These are phyloP conservation scores for Hanseniaspora thailandica DNA, from an alignment of 805 yeast species.

Conservation along the genomic window DNA sequence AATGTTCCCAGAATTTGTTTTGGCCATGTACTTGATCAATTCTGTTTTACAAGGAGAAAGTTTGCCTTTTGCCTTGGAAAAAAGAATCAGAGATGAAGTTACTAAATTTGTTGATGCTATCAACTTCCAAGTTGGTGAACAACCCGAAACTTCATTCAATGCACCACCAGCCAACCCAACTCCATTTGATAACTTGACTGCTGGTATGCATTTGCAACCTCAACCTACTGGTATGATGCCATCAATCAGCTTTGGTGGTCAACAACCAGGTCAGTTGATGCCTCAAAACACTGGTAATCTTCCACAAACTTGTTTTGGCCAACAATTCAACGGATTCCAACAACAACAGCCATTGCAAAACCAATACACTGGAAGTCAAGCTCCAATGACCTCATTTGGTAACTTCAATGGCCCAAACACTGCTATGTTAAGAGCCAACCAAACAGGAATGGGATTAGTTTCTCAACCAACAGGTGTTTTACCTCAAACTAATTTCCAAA, in stretches of 20 bases:
- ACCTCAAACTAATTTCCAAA: slow-evolving; percentile 33
- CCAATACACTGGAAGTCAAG: slow-evolving; percentile 35
- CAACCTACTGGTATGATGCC: slow-evolving; percentile 34
- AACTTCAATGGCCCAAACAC: slow-evolving; percentile 28
- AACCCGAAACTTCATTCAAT: slow-evolving; percentile 18
- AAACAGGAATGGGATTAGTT: slow-evolving; percentile 40
- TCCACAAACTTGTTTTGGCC: slow-evolving; percentile 32
- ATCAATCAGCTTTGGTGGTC: slow-evolving; percentile 27
- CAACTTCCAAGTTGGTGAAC: slow-evolving; percentile 62
- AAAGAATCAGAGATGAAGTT: slow-evolving; percentile 68
- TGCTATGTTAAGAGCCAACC: slow-evolving; percentile 36
- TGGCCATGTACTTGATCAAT: slow-evolving; percentile 80
- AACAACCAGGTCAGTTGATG: slow-evolving; percentile 23
- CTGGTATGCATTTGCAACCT: slow-evolving; percentile 26
- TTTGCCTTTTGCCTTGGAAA: slow-evolving; percentile 62
- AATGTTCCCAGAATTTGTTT: slow-evolving; percentile 86
- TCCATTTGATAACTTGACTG: slow-evolving; percentile 33
- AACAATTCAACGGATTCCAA: slow-evolving; percentile 19
- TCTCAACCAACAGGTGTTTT: slow-evolving; percentile 64
- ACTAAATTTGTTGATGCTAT: slow-evolving; percentile 82
- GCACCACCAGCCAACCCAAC: slow-evolving; percentile 22
- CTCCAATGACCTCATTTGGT: slow-evolving; percentile 25
- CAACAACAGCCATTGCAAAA: slow-evolving; percentile 24
- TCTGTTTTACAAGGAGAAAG: slow-evolving; percentile 64
- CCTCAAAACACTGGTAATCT: slow-evolving; percentile 35